Evolutionary conservation across 768 basidiomycete genomes (phyloP).

Genomic region (Infundibulicybe gibba): DNA sequence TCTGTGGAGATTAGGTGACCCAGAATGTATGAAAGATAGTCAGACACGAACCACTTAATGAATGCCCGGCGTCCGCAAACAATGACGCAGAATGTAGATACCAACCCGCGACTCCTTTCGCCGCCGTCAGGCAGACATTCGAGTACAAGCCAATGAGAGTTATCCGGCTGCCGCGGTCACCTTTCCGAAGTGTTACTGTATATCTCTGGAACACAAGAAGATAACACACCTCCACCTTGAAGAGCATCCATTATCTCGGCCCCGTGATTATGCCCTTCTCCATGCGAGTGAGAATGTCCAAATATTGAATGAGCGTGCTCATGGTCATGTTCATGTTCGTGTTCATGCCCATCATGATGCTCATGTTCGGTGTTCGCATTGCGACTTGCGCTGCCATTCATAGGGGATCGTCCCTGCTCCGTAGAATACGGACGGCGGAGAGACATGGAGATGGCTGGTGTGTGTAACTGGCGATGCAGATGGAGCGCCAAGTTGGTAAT

Average conservation of each 20-base stretch:
- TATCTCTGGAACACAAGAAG: not conserved
- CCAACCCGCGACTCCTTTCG: conserved; percentile 89
- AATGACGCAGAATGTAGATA: conserved; percentile 87
- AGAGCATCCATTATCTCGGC: conserved; percentile 68
- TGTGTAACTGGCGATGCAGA: too few species aligned
- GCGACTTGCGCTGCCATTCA: conserved; percentile 3
- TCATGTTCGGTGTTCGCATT: conserved; percentile 11
- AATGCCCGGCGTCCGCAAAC: conserved; percentile 93
- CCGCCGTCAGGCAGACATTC: conserved; percentile 76
- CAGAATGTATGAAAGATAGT: not conserved
- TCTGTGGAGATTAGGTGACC: conserved; percentile 35
- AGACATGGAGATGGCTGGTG: conserved; percentile 10
- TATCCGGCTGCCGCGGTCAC: conserved; percentile 78
- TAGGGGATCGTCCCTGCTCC: not conserved
- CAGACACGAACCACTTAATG: conserved; percentile 65
- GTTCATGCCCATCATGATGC: conserved; percentile 7
- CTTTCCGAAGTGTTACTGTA: conserved; percentile 29
- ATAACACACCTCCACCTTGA: conserved; percentile 55
- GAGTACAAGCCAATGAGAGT: conserved; percentile 81
- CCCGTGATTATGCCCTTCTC: conserved; percentile 54
- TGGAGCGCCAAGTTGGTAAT: not conserved
- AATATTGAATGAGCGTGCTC: conserved; percentile 34
- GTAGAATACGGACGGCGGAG: conserved; percentile 23
- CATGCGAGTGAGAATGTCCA: conserved; percentile 38
- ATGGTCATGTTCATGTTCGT: conserved; percentile 26